Percentiles rank a stretch among this genome's conserved stretches.
Conservation (phyloP, 2,329 filamentous ascomycete genomes). For the Verticillium albo-atrum region DNA sequence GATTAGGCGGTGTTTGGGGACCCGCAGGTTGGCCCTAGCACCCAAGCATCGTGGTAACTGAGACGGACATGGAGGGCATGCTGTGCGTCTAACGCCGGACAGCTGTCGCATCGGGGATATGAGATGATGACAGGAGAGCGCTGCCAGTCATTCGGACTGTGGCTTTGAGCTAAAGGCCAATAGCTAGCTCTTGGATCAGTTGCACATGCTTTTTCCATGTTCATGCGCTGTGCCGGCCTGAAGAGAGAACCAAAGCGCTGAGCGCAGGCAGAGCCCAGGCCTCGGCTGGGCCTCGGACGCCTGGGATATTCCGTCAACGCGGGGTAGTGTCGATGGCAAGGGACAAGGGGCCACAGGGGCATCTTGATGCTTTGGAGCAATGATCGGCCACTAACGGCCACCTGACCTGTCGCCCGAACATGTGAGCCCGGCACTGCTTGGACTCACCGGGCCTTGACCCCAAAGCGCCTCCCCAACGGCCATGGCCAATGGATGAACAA, state of each 20-base stretch:
- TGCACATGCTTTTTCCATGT: background rate
- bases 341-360: background rate
- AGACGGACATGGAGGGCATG: background rate
- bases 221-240: background rate
- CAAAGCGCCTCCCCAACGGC: no score
- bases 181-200: background rate
- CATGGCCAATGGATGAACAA: no score
- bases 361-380: background rate
- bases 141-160: no score
- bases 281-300: background rate
- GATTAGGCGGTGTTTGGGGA: background rate
- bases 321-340: background rate
- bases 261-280: background rate
- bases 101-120: no score
- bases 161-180: background rate
- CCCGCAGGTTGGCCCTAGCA: background rate
- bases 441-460: no score
- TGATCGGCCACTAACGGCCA: background rate
- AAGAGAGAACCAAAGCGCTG: background rate
- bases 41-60: background rate
- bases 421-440: background rate
- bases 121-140: no score
- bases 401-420: background rate
- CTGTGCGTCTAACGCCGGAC: no score
- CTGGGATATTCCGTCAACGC: background rate